These are phyloP conservation scores for Pleurotus pulmonarius DNA, from an alignment of 768 basidiomycete species.

Conservation along the genomic window DNA sequence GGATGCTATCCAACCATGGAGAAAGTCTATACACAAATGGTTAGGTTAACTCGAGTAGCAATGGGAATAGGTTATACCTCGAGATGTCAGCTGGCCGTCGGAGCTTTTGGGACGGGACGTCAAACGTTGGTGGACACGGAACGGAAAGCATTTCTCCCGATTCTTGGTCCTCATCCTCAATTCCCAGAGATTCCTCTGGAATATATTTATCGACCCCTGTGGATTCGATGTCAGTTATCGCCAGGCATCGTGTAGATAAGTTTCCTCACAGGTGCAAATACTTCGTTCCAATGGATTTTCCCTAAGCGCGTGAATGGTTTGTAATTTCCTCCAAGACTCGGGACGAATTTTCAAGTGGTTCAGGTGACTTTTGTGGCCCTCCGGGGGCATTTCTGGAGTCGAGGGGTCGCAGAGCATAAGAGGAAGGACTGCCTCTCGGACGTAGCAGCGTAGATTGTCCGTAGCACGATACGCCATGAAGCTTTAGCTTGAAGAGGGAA, in stretches of 20 bases:
- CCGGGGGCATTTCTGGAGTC: constrained; percentile 29
- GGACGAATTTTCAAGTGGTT: constrained; percentile 42
- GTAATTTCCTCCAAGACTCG: constrained; percentile 49
- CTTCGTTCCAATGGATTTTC: constrained; percentile 24
- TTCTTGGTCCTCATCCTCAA: constrained; percentile 32
- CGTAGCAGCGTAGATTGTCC: constrained; percentile 41
- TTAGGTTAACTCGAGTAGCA: background rate
- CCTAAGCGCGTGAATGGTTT: constrained; percentile 36
- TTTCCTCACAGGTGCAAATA: constrained; percentile 34
- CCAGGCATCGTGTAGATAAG: constrained; percentile 8
- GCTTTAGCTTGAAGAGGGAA: background rate
- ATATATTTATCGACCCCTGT: constrained; percentile 37
- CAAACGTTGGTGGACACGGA: constrained; percentile 36
- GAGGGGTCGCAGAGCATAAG: constrained; percentile 26
- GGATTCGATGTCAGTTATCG: constrained; percentile 9
- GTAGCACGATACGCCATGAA: constrained; percentile 29
- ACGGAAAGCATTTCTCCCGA: constrained; percentile 40
- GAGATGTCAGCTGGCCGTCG: constrained; percentile 36
- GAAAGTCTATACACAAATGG: constrained; percentile 29
- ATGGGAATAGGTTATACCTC: constrained; percentile 28
- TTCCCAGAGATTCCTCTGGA: constrained; percentile 28
- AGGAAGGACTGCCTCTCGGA: constrained; percentile 45
- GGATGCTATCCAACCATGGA: constrained; percentile 48
- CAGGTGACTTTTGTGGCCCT: constrained; percentile 42
- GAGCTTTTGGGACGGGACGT: constrained; percentile 28